Percentiles rank a stretch among this genome's conserved stretches.
Evolutionary conservation across 2,329 filamentous ascomycete species (phyloP).

Genomic region (Ophiostoma montium): DNA sequence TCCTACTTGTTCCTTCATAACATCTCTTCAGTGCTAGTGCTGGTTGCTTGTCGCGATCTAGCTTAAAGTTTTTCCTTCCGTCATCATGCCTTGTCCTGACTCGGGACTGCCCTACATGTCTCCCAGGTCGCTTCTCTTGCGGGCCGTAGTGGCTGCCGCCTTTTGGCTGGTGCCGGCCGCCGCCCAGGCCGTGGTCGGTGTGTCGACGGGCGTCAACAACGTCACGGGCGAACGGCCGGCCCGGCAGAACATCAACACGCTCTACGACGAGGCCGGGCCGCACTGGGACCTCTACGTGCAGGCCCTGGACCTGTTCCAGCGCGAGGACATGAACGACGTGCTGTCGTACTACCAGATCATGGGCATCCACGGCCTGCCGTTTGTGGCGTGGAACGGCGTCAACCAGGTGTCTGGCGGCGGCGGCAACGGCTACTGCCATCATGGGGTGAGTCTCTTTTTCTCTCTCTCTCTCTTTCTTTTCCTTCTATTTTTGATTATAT

Average conservation of each 20-base stretch:
- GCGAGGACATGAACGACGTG: constrained; percentile 25
- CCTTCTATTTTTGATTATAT: background rate
- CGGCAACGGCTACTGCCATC: constrained; percentile 29
- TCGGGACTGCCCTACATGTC: background rate
- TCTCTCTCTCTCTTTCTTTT: background rate
- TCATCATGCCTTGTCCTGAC: background rate
- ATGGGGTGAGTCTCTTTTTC: constrained; percentile 17
- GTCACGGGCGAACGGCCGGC: constrained; percentile 27
- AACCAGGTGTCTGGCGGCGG: constrained; percentile 22
- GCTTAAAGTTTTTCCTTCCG: background rate
- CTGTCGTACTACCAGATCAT: constrained; percentile 36
- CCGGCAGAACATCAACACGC: constrained; percentile 32
- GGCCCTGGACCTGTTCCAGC: constrained; percentile 30
- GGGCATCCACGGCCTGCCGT: constrained; percentile 22
- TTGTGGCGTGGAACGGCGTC: constrained; percentile 23
- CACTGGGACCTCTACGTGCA: constrained; percentile 38
- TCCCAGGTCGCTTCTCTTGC: background rate
- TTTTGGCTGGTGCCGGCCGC: background rate
- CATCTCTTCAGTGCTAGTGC: no score
- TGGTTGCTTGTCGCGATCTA: no score
- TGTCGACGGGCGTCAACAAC: constrained; percentile 22
- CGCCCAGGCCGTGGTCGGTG: constrained; percentile 22
- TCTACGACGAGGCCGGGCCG: constrained; percentile 27
- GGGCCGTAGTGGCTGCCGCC: background rate
- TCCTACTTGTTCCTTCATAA: background rate